Base-by-base conservation (phyloP, 2,329 filamentous ascomycete genomes). In the Acrocalymma vagum region DNA sequence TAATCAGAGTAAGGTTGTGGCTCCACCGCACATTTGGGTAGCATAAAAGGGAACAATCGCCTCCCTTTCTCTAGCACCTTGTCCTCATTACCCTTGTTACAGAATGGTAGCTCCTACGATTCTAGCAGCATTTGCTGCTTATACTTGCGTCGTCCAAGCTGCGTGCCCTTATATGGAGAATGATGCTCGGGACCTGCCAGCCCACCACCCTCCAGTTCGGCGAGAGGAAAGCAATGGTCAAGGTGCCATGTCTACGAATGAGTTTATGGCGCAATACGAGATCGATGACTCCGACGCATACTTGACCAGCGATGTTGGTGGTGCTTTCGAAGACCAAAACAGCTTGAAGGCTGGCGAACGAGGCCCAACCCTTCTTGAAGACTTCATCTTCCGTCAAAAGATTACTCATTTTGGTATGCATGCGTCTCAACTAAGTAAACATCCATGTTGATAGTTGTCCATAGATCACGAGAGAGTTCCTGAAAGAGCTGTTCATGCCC, bases 341-440 rank as follows among this genome's bases (percentile, higher is more conserved):
- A 87, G 83, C 55, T 69, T 90, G 24, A 85, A 78, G 55, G 85
- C 79, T n/a, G 87, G 87, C 3, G 75, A 79, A 6, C 76, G 85
- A 29, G 87, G 87, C 1, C 79, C 86, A 2, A 85, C 84, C 1
- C 71, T 90, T 14, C 71, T 90, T 1, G 87, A 90, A 58, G 87
- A 90, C 61, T 88, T 86, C 34, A 83, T 86, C 49, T 85, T 87
- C 61, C 78, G 86, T 21, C 85, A 90, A 57, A 89, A 87, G 72
- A 62, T 64, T 16, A 55, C 38, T 32, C 46, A 48, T 20, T 55
- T 51, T 38, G 55, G 48, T 55, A 45, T 16, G 38, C 9, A 27
- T n/a, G 4, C 25, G 20, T 27, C 8, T 11, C 8, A 17, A 16
- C 20, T 10, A 16, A 6, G 18, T 39, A 31, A 47, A n/a, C 5